Conservation (phyloP, 106 monocot genomes). For the Platanthera guangdongensis region DNA sequence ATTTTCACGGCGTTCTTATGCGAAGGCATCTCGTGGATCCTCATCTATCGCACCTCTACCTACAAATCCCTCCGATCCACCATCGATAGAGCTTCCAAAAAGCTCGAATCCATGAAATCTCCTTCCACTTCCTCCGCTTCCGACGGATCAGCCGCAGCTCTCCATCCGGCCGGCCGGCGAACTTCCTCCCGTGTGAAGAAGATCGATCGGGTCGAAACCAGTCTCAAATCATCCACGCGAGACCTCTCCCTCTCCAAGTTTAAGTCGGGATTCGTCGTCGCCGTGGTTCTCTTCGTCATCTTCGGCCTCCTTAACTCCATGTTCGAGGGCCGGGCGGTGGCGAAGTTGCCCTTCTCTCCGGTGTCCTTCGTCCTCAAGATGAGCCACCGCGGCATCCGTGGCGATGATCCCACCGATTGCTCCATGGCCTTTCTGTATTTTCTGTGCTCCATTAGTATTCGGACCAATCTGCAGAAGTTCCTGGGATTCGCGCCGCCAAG, state of each 20-base stretch:
- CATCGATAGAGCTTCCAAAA: conserved; percentile 82
- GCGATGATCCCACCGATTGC: conserved; percentile 80
- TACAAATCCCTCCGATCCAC: conserved; percentile 92
- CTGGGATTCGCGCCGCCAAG: conserved; percentile 87
- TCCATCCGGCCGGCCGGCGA: neutral
- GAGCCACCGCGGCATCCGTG: conserved; percentile 86
- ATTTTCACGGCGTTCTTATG: conserved; percentile 76
- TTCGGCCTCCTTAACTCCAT: conserved; percentile 96
- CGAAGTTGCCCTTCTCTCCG: conserved; percentile 87
- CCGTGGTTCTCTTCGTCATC: conserved; percentile 84
- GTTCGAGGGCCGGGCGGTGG: conserved; percentile 88
- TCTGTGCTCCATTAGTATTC: conserved; percentile 87
- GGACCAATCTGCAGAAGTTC: conserved; percentile 97
- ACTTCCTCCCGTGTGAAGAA: conserved; percentile 60
- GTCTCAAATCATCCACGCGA: conserved; percentile 85
- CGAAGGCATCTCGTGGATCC: conserved; percentile 89
- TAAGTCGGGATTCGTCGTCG: conserved; percentile 94
- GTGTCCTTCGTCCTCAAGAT: conserved; percentile 74
- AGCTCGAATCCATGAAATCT: conserved; percentile 84
- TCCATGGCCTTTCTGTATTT: conserved; percentile 96
- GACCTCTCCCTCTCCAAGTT: conserved; percentile 95
- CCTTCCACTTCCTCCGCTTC: conserved; percentile 10
- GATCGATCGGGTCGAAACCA: conserved; percentile 88
- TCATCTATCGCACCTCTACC: conserved; percentile 92
- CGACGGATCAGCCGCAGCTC: neutral